phyloP scores from a whole-genome alignment of 2,329 filamentous ascomycete species.

The Epichloe bromicola region DNA sequence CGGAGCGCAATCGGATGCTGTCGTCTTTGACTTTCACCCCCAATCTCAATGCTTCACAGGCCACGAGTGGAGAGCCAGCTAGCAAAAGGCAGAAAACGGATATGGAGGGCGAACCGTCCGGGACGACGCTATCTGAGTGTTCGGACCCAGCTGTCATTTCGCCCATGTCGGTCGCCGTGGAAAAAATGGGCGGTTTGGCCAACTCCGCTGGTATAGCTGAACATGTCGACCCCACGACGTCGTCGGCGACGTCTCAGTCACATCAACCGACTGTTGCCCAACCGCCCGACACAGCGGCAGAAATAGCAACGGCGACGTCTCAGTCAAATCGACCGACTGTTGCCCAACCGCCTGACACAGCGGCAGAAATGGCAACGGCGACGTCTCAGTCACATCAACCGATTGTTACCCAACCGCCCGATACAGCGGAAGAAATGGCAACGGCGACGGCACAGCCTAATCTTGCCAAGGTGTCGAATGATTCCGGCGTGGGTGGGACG shows the following conservation, averaged over 20 bases:
- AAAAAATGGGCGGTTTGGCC: conserved; percentile 22
- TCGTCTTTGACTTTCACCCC: neutral
- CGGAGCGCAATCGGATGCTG: conserved; percentile 26
- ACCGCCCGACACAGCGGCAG: neutral
- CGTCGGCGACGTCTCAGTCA: conserved; percentile 10
- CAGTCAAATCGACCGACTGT: neutral
- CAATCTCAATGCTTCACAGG: neutral
- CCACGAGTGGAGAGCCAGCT: conserved; percentile 1
- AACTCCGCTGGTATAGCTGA: conserved; percentile 24
- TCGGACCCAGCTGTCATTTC: neutral
- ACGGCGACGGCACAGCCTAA: conserved; percentile 7
- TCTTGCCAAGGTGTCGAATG: neutral
- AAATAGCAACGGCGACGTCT: conserved; percentile 4
- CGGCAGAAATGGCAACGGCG: conserved; percentile 5
- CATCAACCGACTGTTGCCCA: conserved; percentile 3
- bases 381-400: conserved; percentile 7
- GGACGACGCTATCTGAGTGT: neutral
- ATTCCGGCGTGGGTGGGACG: conserved; percentile 7
- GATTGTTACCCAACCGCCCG: conserved; percentile 2
- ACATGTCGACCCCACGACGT: conserved; percentile 21
- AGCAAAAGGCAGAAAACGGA: conserved; percentile 15
- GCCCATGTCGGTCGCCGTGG: conserved; percentile 15
- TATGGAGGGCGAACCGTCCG: conserved; percentile 2
- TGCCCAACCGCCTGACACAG: conserved; percentile 4
- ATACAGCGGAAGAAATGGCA: neutral